Evolutionary conservation across 345 rosid species (phyloP), one percentile per base, ranked within the genome.

Genomic region (Raphanus raphanistrum): DNA sequence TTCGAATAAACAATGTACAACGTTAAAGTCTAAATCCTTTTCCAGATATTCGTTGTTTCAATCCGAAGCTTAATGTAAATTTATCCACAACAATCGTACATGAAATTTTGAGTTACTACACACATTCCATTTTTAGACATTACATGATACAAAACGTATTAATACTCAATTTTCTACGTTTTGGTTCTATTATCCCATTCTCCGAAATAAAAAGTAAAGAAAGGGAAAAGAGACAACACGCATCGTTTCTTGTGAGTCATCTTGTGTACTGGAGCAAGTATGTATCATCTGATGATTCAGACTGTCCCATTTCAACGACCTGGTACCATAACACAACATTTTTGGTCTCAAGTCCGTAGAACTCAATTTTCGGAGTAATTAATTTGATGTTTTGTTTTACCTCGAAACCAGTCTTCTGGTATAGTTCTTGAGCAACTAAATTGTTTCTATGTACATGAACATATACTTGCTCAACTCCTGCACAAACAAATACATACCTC

Each of bases 371-470:
- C 65, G 8, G 59, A 45, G 76, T n/a, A 60, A 17, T 71, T 63
- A 17, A 55, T 71, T 21, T 21, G 48, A 69, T 27, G 25, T 32
- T 52, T 17, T 33, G 17, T 50, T 25, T 76, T 88, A 92, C 98
- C 97, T 92, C 63, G 65, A 94, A 94, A 38, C 91, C 93, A 61
- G 86, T 82, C 83, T 88, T 88, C 35, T 82, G 35, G 29, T 92
- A 94, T 73, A 92, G 83, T 29, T 87, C 75, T 64, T 85, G 89
- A 10, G 97, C 98, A 68, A 84, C 83, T 54, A 32, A 57, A 76
- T 94, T 94, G 82, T 81, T 72, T 83, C 84, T 86, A 72, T 84
- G 84, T 65, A 94, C 98, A 83, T 92, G 97, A 60, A 90, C 89
- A 63, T 87, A 92, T 27, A 90, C 85, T 50, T 75, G 68, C 78